Conservation (phyloP, 2,329 filamentous ascomycete genomes). For the Clonostachys solani region DNA sequence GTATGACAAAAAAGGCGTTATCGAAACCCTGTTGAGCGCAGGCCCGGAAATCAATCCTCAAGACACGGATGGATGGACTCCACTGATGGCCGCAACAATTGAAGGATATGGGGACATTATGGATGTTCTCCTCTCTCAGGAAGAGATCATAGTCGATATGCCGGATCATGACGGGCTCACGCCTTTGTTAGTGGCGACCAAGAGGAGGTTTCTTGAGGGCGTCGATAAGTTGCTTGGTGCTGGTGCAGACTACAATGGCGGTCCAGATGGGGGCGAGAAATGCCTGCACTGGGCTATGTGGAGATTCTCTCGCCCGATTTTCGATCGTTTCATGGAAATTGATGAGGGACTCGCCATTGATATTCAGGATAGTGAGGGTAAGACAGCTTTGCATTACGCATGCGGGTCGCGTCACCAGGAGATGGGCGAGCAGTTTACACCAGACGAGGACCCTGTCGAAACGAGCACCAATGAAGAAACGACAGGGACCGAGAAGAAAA, state of each 20-base stretch:
- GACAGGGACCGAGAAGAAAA: not conserved
- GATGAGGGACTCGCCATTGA: not conserved
- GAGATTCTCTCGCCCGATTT: not conserved
- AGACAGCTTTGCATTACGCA: not conserved
- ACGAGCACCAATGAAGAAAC: not conserved
- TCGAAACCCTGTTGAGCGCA: not conserved
- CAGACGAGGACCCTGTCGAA: not conserved
- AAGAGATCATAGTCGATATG: not conserved
- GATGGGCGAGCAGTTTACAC: not conserved
- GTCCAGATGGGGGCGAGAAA: not conserved
- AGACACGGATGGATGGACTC: not conserved
- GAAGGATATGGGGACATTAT: not conserved
- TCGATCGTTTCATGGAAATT: not conserved
- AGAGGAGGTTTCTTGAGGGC: not conserved
- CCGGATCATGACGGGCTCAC: not conserved
- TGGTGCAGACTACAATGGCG: not conserved
- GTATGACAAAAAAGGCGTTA: not conserved
- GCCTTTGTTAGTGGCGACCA: not conserved
- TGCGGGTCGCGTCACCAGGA: not conserved
- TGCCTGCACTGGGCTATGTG: not conserved
- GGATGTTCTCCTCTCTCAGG: not conserved
- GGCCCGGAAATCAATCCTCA: not conserved
- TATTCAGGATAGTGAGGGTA: not conserved
- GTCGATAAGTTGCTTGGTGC: not conserved
- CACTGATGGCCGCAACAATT: not conserved